Evolutionary conservation across 208 protist species (phyloP), one percentile per base, ranked within the genome.

Genomic region (Perkinsela sp.): DNA sequence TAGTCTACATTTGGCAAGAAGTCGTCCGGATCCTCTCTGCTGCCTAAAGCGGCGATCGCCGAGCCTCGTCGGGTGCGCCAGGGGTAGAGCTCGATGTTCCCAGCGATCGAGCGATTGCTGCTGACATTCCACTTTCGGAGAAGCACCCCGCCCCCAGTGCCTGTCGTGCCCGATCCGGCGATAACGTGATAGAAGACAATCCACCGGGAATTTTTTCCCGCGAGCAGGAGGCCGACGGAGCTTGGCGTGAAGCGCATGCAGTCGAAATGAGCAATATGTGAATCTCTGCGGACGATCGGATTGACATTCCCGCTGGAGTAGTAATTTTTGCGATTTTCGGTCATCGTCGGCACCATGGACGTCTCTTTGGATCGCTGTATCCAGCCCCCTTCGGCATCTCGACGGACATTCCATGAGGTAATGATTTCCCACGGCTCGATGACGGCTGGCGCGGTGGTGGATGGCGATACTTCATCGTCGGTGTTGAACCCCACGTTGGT

Each of bases 61-160:
- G 6, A n/a, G 40, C 40, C 40, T 22, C 22, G 6, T 6, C 40
- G 40, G 13, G 6, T 57, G 40, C 40, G 40, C 40, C 40, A 57
- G 13, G 40, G 40, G 40, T 57, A 57, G 13, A 57, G 6, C 13
- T 57, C 40, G 40, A 57, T 57, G 40, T 57, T 57, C 40, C 40
- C 40, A 22, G 6, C 22, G 40, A 57, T 57, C 13, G 40, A 68
- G 15, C 66, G 28, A 29, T 71, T 71, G 68, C 31, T 67, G 22
- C 65, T 71, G 16, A 71, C 69, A 16, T n/a, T 28, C 69, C 69
- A 71, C 69, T 71, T 71, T 13, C n/a, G 28, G 16, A 71, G 69
- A 13, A 71, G 69, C 29, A 29, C n/a, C 13, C 57, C 28, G 15
- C 69, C 65, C 6, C 22, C 66, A 13, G 69, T 67, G 40, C 40